Evolutionary conservation across 2,329 filamentous ascomycete genomes (phyloP).

Genomic region (Arthroderma sp.): DNA sequence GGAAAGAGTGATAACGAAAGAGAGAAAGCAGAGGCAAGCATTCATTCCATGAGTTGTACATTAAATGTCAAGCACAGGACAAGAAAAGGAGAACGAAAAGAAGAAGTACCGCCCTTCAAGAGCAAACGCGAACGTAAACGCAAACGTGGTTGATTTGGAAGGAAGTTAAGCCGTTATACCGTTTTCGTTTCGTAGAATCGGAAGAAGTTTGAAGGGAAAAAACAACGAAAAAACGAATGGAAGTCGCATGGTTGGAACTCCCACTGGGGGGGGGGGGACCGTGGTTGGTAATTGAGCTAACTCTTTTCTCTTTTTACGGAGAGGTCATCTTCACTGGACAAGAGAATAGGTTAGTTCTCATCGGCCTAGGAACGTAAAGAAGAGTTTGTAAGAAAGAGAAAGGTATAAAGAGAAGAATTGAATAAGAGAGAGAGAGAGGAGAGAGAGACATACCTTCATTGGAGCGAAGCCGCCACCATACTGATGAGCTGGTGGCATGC

Average conservation of each 20-base stretch:
- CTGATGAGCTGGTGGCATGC: constrained; percentile 52
- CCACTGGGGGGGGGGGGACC: constrained; percentile 27
- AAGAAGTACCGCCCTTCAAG: constrained; percentile 29
- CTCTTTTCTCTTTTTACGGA: neutral
- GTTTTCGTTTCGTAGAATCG: constrained; percentile 12
- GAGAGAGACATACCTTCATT: constrained; percentile 45
- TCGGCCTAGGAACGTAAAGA: neutral
- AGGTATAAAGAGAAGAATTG: constrained; percentile 21
- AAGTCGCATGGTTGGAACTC: constrained; percentile 23
- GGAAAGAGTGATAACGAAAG: neutral
- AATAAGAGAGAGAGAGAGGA: constrained; percentile 22
- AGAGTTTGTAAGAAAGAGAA: neutral
- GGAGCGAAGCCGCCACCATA: constrained; percentile 50
- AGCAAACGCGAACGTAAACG: constrained; percentile 16
- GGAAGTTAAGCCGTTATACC: neutral
- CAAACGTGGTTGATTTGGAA: neutral
- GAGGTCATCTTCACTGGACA: neutral
- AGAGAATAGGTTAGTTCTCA: neutral
- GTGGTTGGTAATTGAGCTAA: constrained; percentile 19
- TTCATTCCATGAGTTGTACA: constrained; percentile 17
- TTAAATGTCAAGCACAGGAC: constrained; percentile 33
- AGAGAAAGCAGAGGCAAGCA: constrained; percentile 14
- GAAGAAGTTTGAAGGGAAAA: constrained; percentile 26
- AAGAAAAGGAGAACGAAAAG: constrained; percentile 11
- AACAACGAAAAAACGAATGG: constrained; percentile 17